Base-by-base conservation (phyloP, 768 basidiomycete genomes). In the Suillus placidus region DNA sequence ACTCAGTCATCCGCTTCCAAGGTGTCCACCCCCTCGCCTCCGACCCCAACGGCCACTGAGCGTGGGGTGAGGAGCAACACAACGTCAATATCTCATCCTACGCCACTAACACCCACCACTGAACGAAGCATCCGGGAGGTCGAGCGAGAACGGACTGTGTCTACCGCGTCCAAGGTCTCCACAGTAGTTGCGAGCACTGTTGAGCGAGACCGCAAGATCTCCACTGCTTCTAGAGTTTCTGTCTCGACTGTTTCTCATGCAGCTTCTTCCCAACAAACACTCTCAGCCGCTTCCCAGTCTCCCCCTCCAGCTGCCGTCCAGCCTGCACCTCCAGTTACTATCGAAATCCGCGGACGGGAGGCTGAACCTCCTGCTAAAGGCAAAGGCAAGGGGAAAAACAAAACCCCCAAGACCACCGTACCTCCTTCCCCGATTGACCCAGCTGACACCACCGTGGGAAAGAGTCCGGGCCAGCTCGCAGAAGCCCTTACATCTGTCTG, bases 401-500 rank as follows among this genome's bases (percentile, higher is more conserved):
- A 74, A 61, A 57, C 23, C 4, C 5, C 49, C 66, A 69, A 76
- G 71, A 52, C 70, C 34, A 75, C 67, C 66, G 73, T 74, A 63
- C 67, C 58, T 4, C 70, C 3, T 57, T 72, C 74, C 20, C 73
- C 76, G 35, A 66, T 82, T 71, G 76, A 80, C 68, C 62, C 74
- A 67, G 71, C 75, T 70, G 70, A 82, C 74, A 68, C 78, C 18
- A 71, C 77, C 23, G 79, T 79, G 30, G 78, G 80, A 35, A 79
- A 79, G 56, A 77, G 77, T 42, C 72, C 80, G 14, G 75, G 76
- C 13, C 78, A 74, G 61, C 78, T 86, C 26, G 81, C 71, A 1
- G 78, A 86, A 2, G 70, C 81, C 6, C 80, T 86, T 52, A 80
- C 71, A 26, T 79, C 84, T 0, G 77, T 85, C 6, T 87, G 87